Evolutionary conservation across 2,329 filamentous ascomycete genomes (phyloP), one percentile per base, ranked within the genome.

Genomic region (Teratosphaeria epicoccoides): DNA sequence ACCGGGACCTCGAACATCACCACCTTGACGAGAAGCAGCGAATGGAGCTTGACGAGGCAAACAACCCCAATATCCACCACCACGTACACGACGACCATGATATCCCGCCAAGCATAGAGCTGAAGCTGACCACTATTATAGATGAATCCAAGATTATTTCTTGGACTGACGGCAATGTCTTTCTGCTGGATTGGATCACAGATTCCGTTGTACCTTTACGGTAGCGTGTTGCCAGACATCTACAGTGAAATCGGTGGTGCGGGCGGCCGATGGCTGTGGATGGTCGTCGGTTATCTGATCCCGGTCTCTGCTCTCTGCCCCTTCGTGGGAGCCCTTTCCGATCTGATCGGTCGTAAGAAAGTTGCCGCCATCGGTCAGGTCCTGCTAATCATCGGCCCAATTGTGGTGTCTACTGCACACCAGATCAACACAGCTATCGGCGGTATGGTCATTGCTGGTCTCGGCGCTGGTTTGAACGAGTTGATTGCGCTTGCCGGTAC

Each of bases 381-480:
- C 0, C 69, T 80, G 37, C 68, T 84, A 49, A 71, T 81, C 25
- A 56, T 83, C 28, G 82, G 81, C 22, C 79, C 80, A 69, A 75
- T 84, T 49, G 70, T 84, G 29, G 76, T 74, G 52, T 76, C 77
- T 4, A 80, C 78, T 1, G 76, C 81, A 1, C 64, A 78, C 23
- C 69, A 61, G 10, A 84, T 84, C 77, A 80, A 81, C 55, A 66
- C 71, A 24, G 82, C 83, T 55, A 84, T 85, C 57, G 76, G 79
- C 45, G 37, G 49, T n/a, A 50, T 43, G 74, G 74, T 76, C 7
- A 72, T 86, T 55, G 75, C 81, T 11, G 84, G 84, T 6, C 71
- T 81, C 9, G 83, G 83, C 28, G 82, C 83, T 14, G 83, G 83
- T 12, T 75, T 87, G 55, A 83, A 82, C 60, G 83, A 87, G 64